Evolutionary conservation across 2,329 filamentous ascomycete species (phyloP).

Genomic region (Beauveria pseudobassiana): DNA sequence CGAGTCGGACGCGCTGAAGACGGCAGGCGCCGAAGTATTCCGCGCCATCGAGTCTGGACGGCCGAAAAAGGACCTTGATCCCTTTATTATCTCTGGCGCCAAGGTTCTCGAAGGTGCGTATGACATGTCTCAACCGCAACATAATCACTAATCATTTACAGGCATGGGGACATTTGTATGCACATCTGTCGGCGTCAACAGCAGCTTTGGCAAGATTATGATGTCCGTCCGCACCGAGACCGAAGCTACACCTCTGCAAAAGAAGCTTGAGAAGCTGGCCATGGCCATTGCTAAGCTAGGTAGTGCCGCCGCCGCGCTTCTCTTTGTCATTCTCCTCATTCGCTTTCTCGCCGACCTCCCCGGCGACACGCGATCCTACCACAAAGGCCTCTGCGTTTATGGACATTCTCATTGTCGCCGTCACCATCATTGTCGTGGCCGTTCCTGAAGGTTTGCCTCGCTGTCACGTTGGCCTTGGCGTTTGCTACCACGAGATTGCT

Average conservation of each 20-base stretch:
- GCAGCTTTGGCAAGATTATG: conserved; percentile 46
- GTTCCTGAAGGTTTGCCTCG: conserved; percentile 62
- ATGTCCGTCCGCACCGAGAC: conserved; percentile 46
- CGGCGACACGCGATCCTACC: conserved; percentile 38
- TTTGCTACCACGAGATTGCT: conserved; percentile 64
- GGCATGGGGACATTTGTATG: conserved; percentile 47
- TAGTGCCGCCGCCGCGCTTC: conserved; percentile 60
- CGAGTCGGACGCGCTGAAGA: conserved; percentile 64
- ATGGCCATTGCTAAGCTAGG: conserved; percentile 34
- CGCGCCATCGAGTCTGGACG: conserved; percentile 42
- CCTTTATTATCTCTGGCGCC: conserved; percentile 54
- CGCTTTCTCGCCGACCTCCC: conserved; percentile 62
- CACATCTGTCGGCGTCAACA: conserved; percentile 49
- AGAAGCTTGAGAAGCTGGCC: conserved; percentile 37
- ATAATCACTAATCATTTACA: not conserved
- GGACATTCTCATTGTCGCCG: conserved; percentile 56
- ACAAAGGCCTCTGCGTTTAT: conserved; percentile 53
- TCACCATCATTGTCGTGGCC: conserved; percentile 60
- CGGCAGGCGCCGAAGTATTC: conserved; percentile 50
- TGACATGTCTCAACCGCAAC: not conserved
- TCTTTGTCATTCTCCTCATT: conserved; percentile 73
- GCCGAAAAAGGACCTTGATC: conserved; percentile 46
- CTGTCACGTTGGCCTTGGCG: conserved; percentile 59
- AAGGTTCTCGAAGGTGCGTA: conserved; percentile 42
- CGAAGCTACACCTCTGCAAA: conserved; percentile 47